Evolutionary conservation across 257 asterid genomes (phyloP).

Genomic region (Lithospermum erythrorhizon): DNA sequence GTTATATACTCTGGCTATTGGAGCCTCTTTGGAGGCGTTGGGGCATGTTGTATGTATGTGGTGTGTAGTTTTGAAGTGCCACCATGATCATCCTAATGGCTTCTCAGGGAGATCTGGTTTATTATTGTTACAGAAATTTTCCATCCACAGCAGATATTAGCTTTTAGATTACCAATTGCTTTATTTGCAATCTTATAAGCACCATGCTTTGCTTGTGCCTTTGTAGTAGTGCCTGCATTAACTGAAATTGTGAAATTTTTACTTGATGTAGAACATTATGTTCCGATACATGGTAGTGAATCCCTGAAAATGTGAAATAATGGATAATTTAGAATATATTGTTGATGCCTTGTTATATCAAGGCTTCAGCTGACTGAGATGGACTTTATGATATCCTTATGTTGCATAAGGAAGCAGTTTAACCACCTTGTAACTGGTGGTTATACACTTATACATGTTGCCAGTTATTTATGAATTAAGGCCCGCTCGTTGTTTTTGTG

Average conservation of each 20-base stretch:
- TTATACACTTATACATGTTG: background rate
- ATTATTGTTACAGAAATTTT: too few relatives aligned
- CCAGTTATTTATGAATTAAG: background rate
- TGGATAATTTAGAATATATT: background rate
- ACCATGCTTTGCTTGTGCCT: background rate
- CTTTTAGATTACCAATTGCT: background rate
- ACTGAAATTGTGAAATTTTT: background rate
- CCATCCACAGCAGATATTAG: background rate
- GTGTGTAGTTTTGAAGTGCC: background rate
- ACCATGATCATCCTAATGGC: background rate
- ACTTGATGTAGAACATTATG: background rate
- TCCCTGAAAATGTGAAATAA: background rate
- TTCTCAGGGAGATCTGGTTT: background rate
- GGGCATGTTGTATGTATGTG: too few relatives aligned
- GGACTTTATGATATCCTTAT: background rate
- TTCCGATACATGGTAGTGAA: background rate
- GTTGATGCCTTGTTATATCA: background rate
- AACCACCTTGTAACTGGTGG: background rate
- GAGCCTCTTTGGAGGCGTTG: too few relatives aligned
- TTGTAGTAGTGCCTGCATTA: background rate
- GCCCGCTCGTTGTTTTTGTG: background rate
- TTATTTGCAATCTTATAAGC: background rate
- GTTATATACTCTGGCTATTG: too few relatives aligned
- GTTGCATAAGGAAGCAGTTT: background rate
- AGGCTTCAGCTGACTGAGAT: background rate